Base-by-base conservation (phyloP, 495 filamentous ascomycete genomes). In the Lindgomyces ingoldianus region DNA sequence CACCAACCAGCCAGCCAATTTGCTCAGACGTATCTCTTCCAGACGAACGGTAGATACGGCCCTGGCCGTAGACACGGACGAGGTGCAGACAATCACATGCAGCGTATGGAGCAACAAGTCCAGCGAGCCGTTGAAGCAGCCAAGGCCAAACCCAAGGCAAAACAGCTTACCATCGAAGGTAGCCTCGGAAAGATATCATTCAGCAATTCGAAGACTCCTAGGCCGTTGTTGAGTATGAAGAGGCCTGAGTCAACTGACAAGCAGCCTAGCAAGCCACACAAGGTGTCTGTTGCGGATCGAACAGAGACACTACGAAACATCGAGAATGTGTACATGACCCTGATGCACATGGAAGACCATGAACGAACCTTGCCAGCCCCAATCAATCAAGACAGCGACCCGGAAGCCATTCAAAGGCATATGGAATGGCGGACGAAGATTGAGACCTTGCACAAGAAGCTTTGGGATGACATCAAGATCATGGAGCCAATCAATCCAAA, bases 81-180 rank as follows among this genome's bases (percentile, higher is more conserved):
- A 27, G 93, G 91, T 3, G 85, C 84, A 2, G 93, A 99, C 74
- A 98, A 96, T 70, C 94, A 99, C 73, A 88, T 98, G 82, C 94
- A 97, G 71, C 86, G 94, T 25, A 99, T 99, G 94, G 92, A 99
- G 75, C 95, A 98, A 72, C 94, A 99, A 73, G 94, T 99, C 22
- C 92, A 96, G 72, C 88, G 94, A 33, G 94, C 94, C 4, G 95
- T 99, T 0, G 94, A 98, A 68, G 95, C 94, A 1, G 95, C 95
- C 33, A 98, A 98, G 75, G 87, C 87, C 42, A 93, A 96, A 76
- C 94, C 94, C 3, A 99, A 99, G 79, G 96, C 93, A 72, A 96
- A 96, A 76, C 91, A 96, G 71, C 81, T 99, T n/a, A 91, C 97
- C 19, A 91, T 99, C 48, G 94, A 98, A 74, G 94, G 94, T n/a